Percentiles rank a stretch among this genome's conserved stretches.
Conservation (phyloP, 768 basidiomycete species). For the Auricularia auricula-judae region DNA sequence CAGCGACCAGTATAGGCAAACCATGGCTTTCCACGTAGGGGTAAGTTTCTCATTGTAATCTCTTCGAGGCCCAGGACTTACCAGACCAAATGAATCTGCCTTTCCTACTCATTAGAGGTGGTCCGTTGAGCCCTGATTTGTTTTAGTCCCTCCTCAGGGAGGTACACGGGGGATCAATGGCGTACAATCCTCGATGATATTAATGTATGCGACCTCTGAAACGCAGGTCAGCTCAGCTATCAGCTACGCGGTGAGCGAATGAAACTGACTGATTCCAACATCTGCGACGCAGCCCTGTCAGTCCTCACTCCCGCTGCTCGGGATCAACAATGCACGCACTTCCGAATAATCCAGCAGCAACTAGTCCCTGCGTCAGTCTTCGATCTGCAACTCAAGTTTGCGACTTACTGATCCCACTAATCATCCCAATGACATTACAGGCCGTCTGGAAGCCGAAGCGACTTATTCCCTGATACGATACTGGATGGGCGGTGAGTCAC, state of each 20-base stretch:
- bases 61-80: constrained; percentile 12
- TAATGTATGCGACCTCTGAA: constrained; percentile 38
- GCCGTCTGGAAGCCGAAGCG: constrained; percentile 27
- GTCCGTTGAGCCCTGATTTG: constrained; percentile 29
- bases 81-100: constrained; percentile 37
- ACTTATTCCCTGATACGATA: constrained; percentile 5
- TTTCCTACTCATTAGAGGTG: constrained; percentile 30
- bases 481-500: constrained; percentile 22
- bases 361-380: too few species aligned
- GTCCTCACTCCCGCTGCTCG: too few species aligned
- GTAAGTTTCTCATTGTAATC: too few species aligned
- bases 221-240: not conserved
- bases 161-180: not conserved
- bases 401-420: constrained; percentile 30
- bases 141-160: not conserved
- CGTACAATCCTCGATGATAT: constrained; percentile 34
- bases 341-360: constrained; percentile 53
- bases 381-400: too few species aligned
- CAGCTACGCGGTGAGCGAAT: not conserved
- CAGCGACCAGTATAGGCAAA: constrained; percentile 18
- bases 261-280: constrained; percentile 40
- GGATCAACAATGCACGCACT: constrained; percentile 11
- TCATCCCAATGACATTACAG: constrained; percentile 31
- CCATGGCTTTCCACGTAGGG: constrained; percentile 12
- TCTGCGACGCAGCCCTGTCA: constrained; percentile 11